These are phyloP conservation scores for Mycosphaerella sp. DNA, from an alignment of 2,329 filamentous ascomycete species.

Conservation along the genomic window DNA sequence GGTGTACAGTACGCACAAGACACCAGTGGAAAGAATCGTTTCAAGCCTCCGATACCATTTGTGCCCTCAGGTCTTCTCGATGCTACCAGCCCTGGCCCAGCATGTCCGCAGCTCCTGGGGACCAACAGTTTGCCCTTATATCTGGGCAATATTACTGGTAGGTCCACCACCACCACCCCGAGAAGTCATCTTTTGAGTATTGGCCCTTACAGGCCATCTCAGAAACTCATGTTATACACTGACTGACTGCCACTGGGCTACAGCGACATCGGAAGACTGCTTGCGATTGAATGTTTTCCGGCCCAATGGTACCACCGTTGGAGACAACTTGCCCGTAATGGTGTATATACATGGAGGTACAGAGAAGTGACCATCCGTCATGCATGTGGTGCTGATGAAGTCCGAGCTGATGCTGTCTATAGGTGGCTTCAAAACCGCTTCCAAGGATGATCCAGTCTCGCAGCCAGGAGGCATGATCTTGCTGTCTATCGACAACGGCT, in stretches of 20 bases:
- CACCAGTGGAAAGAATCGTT: slow-evolving; percentile 29
- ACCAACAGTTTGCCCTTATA: slow-evolving; percentile 4
- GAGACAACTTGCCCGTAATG: slow-evolving; percentile 36
- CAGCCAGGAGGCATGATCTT: slow-evolving; percentile 43
- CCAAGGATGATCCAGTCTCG: slow-evolving; percentile 32
- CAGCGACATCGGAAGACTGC: slow-evolving; percentile 26
- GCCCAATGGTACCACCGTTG: slow-evolving; percentile 19
- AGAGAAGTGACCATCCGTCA: not conserved
- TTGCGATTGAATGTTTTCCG: slow-evolving; percentile 27
- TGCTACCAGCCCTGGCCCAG: slow-evolving; percentile 28
- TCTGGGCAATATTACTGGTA: slow-evolving; percentile 12
- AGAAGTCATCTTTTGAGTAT: not conserved
- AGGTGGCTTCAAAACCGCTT: slow-evolving; percentile 19
- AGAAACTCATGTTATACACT: not conserved
- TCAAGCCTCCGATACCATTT: slow-evolving; percentile 29
- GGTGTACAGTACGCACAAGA: slow-evolving; percentile 32
- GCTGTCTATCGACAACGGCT: slow-evolving; percentile 42
- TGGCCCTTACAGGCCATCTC: not conserved
- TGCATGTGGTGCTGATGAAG: not conserved
- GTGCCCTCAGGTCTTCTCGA: slow-evolving; percentile 23
- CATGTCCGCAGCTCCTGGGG: slow-evolving; percentile 27
- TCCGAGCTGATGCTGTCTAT: not conserved
- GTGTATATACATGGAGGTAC: slow-evolving; percentile 28
- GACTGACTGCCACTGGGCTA: not conserved
- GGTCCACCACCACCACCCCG: too few relatives aligned